Percentiles rank a stretch among this genome's conserved stretches.
These are phyloP conservation scores for Sarcocystis neurona DNA, from an alignment of 169 alveolate genomes.

Conservation along the genomic window DNA sequence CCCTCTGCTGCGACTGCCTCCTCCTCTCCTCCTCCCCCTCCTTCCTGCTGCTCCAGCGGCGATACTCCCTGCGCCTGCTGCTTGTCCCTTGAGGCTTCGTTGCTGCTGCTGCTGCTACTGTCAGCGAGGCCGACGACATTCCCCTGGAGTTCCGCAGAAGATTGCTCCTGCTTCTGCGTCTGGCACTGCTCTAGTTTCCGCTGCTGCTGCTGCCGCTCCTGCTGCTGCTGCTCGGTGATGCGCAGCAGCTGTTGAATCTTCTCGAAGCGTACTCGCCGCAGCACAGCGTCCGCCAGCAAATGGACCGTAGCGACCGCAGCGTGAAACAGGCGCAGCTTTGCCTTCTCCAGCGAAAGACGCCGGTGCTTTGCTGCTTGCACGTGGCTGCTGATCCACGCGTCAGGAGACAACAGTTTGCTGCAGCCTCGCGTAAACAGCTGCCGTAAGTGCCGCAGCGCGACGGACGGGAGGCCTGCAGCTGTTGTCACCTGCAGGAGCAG, in stretches of 20 bases:
- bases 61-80: not conserved
- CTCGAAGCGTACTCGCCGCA: constrained; percentile 31
- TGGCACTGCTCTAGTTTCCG: constrained; percentile 13
- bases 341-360: constrained; percentile 36
- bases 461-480: constrained; percentile 44
- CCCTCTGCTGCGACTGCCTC: constrained; percentile 52
- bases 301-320: constrained; percentile 12
- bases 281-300: constrained; percentile 40
- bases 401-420: constrained; percentile 46
- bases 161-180: constrained; percentile 28
- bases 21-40: not conserved
- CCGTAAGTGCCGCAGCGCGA: constrained; percentile 48
- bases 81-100: no score
- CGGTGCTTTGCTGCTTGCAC: constrained; percentile 52
- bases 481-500: constrained; percentile 29
- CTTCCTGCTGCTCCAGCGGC: not conserved
- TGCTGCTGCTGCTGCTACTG: no score
- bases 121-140: no score
- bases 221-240: not conserved
- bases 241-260: constrained; percentile 27
- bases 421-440: constrained; percentile 55
- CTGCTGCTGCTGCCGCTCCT: not conserved
- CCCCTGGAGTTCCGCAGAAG: no score
- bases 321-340: constrained; percentile 27
- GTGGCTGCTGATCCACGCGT: constrained; percentile 60